phyloP scores from a whole-genome alignment of 2,329 filamentous ascomycete genomes.

The Fusarium nodosum region DNA sequence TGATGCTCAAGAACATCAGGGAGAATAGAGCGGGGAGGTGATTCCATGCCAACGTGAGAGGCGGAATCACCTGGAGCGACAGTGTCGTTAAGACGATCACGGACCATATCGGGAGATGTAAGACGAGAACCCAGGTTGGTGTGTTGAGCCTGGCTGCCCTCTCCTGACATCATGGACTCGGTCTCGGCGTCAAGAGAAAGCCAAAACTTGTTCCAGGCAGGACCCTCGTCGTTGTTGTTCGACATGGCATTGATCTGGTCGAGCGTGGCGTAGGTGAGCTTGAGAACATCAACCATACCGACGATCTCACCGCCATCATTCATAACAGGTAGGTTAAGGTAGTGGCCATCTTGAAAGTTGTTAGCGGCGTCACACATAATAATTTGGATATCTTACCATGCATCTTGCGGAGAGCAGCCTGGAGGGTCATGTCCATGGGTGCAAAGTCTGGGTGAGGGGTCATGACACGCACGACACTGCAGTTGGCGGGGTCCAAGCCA shows the following conservation, averaged over 20 bases:
- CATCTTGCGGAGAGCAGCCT: slow-evolving; percentile 98
- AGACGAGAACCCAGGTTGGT: slow-evolving; percentile 76
- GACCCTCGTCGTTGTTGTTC: slow-evolving; percentile 84
- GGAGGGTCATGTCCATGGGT: slow-evolving; percentile 98
- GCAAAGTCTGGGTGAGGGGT: slow-evolving; percentile 99
- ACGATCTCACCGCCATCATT: slow-evolving; percentile 97
- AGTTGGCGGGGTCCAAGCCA: slow-evolving; percentile 91
- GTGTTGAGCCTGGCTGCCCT: slow-evolving; percentile 79
- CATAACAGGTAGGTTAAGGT: slow-evolving; percentile 98
- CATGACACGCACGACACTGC: slow-evolving; percentile 99
- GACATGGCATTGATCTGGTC: slow-evolving; percentile 98
- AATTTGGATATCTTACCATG: slow-evolving; percentile 75
- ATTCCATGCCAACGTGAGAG: slow-evolving; percentile 88
- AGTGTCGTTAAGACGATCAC: slow-evolving; percentile 82
- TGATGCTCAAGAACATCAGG: slow-evolving; percentile 64
- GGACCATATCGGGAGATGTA: slow-evolving; percentile 82
- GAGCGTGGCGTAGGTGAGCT: slow-evolving; percentile 96
- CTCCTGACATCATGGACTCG: slow-evolving; percentile 95
- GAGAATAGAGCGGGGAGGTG: slow-evolving; percentile 76
- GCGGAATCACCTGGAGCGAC: slow-evolving; percentile 94
- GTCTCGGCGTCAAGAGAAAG: slow-evolving; percentile 94
- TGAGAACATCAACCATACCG: slow-evolving; percentile 98
- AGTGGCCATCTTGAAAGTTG: slow-evolving; percentile 84
- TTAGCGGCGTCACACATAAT: slow-evolving; percentile 17
- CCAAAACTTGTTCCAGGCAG: slow-evolving; percentile 99